These are phyloP conservation scores for Sicyos baderoa DNA, from an alignment of 306 rosid genomes.

Conservation along the genomic window DNA sequence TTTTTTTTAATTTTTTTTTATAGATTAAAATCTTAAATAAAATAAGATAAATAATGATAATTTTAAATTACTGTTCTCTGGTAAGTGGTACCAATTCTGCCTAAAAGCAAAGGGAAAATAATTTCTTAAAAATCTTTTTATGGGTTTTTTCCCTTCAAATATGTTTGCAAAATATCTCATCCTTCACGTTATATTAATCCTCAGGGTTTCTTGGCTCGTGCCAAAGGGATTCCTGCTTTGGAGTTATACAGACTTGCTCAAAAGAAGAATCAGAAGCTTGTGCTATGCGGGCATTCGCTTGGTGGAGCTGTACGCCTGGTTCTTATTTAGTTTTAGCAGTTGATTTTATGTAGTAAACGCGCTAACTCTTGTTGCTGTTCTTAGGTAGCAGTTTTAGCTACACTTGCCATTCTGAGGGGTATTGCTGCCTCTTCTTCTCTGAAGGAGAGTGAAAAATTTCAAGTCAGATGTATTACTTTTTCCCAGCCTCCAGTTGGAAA, in stretches of 20 bases:
- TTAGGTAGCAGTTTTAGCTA: slow-evolving; percentile 89
- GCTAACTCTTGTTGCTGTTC: slow-evolving; percentile 23
- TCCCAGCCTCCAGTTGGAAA: slow-evolving; percentile 99
- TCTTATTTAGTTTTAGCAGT: neutral
- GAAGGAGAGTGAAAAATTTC: slow-evolving; percentile 64
- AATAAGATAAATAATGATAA: neutral
- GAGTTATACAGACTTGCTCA: slow-evolving; percentile 93
- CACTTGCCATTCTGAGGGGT: slow-evolving; percentile 97
- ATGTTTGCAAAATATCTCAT: neutral
- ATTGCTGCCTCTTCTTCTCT: slow-evolving; percentile 79
- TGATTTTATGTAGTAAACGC: slow-evolving; percentile 8
- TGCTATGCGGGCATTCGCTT: slow-evolving; percentile 93
- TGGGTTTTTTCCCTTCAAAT: neutral
- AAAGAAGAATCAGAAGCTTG: slow-evolving; percentile 88
- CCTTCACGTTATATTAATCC: slow-evolving; percentile 2
- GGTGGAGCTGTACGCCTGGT: slow-evolving; percentile 88
- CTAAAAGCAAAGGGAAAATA: neutral
- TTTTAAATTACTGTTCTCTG: neutral
- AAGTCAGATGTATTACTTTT: slow-evolving; percentile 82
- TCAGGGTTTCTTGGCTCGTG: slow-evolving; percentile 97
- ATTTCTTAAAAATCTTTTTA: neutral
- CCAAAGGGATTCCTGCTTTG: slow-evolving; percentile 95
- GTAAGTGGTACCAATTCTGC: neutral
- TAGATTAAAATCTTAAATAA: neutral
- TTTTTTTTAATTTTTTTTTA: no score